Conservation (phyloP, 176 grass and related monocot species). For the Triticum turgidum region DNA sequence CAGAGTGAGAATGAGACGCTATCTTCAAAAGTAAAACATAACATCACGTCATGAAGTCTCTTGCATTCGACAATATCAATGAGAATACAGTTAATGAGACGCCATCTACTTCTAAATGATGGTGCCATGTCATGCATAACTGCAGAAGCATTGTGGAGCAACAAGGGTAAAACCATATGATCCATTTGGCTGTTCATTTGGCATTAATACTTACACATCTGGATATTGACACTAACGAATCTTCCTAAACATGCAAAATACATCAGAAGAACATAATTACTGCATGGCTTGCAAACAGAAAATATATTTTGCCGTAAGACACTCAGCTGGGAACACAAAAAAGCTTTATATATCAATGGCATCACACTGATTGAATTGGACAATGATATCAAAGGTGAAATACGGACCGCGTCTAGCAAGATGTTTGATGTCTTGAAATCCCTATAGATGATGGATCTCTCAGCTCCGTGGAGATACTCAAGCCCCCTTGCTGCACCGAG, state of each 20-base stretch:
- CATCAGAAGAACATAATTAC: constrained; percentile 3
- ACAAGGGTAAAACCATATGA: neutral
- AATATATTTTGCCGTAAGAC: neutral
- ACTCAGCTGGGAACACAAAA: neutral
- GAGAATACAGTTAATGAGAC: neutral
- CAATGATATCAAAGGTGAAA: constrained; percentile 11
- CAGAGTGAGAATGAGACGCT: constrained; percentile 19
- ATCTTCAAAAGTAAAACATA: neutral
- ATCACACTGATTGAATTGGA: neutral
- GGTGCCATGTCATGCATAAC: neutral
- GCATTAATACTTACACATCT: neutral
- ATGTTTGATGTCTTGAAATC: constrained; percentile 99
- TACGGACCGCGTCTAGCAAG: constrained; percentile 83
- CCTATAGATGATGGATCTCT: constrained; percentile 95
- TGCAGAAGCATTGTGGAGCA: neutral
- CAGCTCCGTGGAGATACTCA: constrained; percentile 84
- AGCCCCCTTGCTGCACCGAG: constrained; percentile 83
- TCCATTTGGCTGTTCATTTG: neutral
- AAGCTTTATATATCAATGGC: neutral
- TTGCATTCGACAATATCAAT: neutral
- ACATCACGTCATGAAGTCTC: neutral
- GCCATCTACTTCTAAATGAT: neutral
- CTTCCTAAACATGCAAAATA: neutral
- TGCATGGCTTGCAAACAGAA: neutral
- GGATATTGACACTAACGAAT: neutral